Base-by-base conservation (phyloP, 2,329 filamentous ascomycete genomes). In the Stagonosporopsis rhizophila region DNA sequence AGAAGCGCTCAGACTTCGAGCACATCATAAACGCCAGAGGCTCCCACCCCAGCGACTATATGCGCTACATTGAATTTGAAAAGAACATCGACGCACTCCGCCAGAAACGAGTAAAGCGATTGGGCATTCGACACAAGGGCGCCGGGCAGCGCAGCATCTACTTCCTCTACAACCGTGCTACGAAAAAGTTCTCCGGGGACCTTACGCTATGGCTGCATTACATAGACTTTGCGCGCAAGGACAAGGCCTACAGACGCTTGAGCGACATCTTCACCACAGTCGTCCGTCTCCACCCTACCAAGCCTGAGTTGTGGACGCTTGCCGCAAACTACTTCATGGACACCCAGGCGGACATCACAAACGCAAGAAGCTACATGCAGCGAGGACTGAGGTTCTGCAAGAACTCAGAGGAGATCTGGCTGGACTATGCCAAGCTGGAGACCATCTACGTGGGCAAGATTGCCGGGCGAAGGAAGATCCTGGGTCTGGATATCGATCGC, bases 1-100 rank as follows among this genome's bases (percentile, higher is more conserved):
- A 89, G 72, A 96, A 95, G 76, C 88, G 95, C 67, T 96, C 92
- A 71, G 90, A 96, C 68, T 96, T 93, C 74, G 95, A 99, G 76
- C 94, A 97, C 78, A 89, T 88, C 55, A 86, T 98, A 65, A 90
- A 96, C 59, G 88, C 91, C 3, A 88, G 92, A 22, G 91, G 92
- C 44, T 72, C 72, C 6, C 85, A 85, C 38, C 85, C 93, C 0
- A 79, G 84, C 57, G 92, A 97, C 73, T 98, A 91, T 79, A 87
- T 91, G 50, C 85, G 88, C 65, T 99, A 98, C 79, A 89, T 90
- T 41, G 86, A 86, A 61, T 88, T 87, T 69, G 86, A 89, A 70
- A 86, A 86, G 78, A 89, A 82, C 56, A 72, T 82, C 12, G 92
- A 97, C 68, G 78, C 85, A 2, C 84, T 98, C 38, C 89, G 92